Base-by-base conservation (phyloP, 202 grass and related monocot genomes). In the Musa balbisiana region DNA sequence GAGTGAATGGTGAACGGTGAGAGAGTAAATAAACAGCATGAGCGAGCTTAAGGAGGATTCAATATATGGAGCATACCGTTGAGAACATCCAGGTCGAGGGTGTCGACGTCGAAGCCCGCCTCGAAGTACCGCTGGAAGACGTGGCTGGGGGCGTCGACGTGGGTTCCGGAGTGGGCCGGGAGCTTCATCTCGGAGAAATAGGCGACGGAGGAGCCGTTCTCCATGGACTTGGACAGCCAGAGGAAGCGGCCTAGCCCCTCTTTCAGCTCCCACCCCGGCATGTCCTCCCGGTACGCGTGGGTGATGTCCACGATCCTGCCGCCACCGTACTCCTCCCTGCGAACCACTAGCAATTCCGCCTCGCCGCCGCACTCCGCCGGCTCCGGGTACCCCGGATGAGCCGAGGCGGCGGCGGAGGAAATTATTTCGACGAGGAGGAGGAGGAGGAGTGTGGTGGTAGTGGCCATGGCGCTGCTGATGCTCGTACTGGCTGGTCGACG, bases 221-320 rank as follows among this genome's bases (percentile, higher is more conserved):
- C 77, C 92, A 96, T 96, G 22, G 92, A 92, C 49, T 71, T 62
- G 63, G 51, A 83, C 58, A 96, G 83, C 67, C 79, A 79, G 74
- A 96, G 62, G 76, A 96, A 49, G 4, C 84, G 85, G 9, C 92
- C 89, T n/a, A 83, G 23, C 43, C 75, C 84, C n/a, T 75, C 87
- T 19, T 79, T 76, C 23, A 16, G 53, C 15, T 79, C 68, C 73
- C 89, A 92, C 67, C 70, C 73, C 60, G 92, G 92, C 85, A 88
- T 76, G 64, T 89, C 89, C 11, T 85, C 72, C 11, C 73, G 71
- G 85, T 88, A 88, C 64, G 85, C 85, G 80, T 96, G 92, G 58
- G 89, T 92, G 65, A 92, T 96, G 84, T 96, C 89, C n/a, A 96
- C 15, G 80, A 96, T 90, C 26, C 83, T 60, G 55, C 83, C 80